phyloP scores from a whole-genome alignment of 2,329 filamentous ascomycete genomes.

The Penicillium sp. region DNA sequence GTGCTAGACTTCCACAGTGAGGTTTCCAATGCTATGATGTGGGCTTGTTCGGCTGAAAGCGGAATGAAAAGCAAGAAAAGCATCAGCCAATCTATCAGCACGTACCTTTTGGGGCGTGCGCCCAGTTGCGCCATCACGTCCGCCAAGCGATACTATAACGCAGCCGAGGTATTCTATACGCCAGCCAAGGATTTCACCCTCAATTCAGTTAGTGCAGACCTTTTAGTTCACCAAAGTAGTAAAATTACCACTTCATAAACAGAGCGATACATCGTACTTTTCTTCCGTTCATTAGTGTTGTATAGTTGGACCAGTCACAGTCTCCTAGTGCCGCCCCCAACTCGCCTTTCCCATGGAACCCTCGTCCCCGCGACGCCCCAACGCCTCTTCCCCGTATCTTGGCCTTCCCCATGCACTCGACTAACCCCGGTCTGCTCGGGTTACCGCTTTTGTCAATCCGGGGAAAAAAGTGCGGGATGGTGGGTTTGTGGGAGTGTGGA shows the following conservation, averaged over 20 bases:
- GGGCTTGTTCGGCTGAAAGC: neutral
- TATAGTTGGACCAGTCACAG: conserved; percentile 9
- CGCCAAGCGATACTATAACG: conserved; percentile 13
- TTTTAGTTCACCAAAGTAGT: neutral
- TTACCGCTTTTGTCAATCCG: conserved; percentile 29
- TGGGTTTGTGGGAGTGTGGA: neutral
- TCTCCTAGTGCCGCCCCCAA: conserved; percentile 15
- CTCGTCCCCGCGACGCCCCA: conserved; percentile 18
- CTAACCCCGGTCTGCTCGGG: conserved; percentile 18
- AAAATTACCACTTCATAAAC: neutral
- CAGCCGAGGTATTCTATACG: conserved; percentile 2
- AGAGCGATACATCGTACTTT: neutral
- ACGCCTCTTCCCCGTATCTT: conserved; percentile 26
- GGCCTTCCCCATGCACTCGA: conserved; percentile 19
- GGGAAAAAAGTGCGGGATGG: neutral
- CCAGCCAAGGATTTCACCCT: neutral
- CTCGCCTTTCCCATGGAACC: conserved; percentile 5
- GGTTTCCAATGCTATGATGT: neutral
- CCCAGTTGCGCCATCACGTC: neutral
- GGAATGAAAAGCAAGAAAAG: neutral
- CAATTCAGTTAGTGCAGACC: neutral
- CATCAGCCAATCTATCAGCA: neutral
- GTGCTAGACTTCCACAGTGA: neutral
- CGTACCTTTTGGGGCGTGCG: neutral
- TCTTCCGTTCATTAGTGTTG: neutral